Base-by-base conservation (phyloP, 2,329 filamentous ascomycete genomes). In the Epichloe sp. region DNA sequence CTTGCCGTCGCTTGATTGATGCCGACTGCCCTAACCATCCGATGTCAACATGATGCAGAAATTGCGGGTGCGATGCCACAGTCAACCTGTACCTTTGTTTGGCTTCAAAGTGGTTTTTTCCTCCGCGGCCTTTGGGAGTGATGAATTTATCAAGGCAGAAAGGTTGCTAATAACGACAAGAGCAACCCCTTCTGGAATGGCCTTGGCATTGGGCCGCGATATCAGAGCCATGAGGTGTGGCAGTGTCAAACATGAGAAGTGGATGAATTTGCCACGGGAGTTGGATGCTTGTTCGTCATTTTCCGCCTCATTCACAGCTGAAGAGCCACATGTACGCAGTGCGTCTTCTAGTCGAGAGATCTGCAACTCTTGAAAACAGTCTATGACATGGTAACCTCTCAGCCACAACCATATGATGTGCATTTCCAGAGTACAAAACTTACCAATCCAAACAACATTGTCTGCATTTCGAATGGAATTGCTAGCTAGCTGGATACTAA, bases 401-500 rank as follows among this genome's bases (percentile, higher is more conserved):
- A 47, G 49, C 37, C 44, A 44, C n/a, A 8, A 17, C 5, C 11
- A 19, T 17, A 10, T 5, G 17, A 26, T 3, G 19, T 26, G 15
- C 2, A 35, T 36, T 19, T 44, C 19, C 31, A 36, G 36, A 8
- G 48, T 57, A 58, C 55, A 56, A 49, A 55, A 77, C 79, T 60
- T 68, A 90, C 88, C 88, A 71, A 95, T 79, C 89, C 89, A 95
- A 44, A 90, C 75, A 48, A 90, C 88, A 55, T 73, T 72, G 40
- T 78, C 69, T 45, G 79, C 79, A 54, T 75, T 71, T 49, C 68
- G 69, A 47, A 95, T 66, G 17, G 81, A 79, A 63, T 78, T 81
- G 12, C 78, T 76, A 53, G 82, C 75, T 43, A 87, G 69, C 62
- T 88, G 86, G 59, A 91, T 76, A 37, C 87, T 63, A 21, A 48